A percentile compares a stretch with the other conserved stretches of the same genome.
Conservation (phyloP, 305 asterid genomes). For the Striga hermonthica region DNA sequence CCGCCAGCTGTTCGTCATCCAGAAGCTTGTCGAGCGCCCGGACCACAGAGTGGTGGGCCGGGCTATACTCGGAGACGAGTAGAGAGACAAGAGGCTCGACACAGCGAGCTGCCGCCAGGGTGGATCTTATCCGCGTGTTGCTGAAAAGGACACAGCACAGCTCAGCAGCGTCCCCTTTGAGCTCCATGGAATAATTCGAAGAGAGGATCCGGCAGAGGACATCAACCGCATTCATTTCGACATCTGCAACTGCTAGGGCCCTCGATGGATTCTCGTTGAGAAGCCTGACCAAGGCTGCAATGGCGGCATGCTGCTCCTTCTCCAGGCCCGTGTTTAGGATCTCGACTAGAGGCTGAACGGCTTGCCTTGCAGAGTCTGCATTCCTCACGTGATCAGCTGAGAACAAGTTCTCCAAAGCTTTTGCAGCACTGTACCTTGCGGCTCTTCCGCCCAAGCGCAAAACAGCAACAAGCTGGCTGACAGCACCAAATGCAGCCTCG, state of each 20-base stretch:
- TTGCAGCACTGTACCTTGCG: constrained; percentile 97
- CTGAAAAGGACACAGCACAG: constrained; percentile 77
- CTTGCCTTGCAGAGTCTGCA: constrained; percentile 96
- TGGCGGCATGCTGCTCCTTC: constrained; percentile 99
- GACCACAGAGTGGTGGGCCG: constrained; percentile 88
- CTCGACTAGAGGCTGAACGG: constrained; percentile 96
- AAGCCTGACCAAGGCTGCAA: constrained; percentile 87
- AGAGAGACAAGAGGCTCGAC: constrained; percentile 84
- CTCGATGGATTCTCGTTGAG: constrained; percentile 91
- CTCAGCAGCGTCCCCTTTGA: constrained; percentile 86
- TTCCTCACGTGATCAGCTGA: constrained; percentile 98
- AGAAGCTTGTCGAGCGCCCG: constrained; percentile 85
- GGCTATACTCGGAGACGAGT: constrained; percentile 68
- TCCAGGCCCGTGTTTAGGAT: constrained; percentile 88
- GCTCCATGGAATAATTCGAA: constrained; percentile 75
- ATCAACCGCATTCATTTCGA: constrained; percentile 96
- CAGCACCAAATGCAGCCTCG: constrained; percentile 97
- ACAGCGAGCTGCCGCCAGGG: constrained; percentile 80
- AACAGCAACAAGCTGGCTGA: constrained; percentile 93
- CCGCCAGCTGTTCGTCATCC: constrained; percentile 94
- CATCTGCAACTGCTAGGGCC: constrained; percentile 94
- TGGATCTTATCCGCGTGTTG: constrained; percentile 71
- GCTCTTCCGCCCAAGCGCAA: constrained; percentile 98
- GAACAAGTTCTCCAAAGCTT: constrained; percentile 92
- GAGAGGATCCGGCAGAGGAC: constrained; percentile 88